Percentiles rank a stretch among this genome's conserved stretches.
Conservation (phyloP, 495 filamentous ascomycete genomes). For the Cudoniella acicularis region DNA sequence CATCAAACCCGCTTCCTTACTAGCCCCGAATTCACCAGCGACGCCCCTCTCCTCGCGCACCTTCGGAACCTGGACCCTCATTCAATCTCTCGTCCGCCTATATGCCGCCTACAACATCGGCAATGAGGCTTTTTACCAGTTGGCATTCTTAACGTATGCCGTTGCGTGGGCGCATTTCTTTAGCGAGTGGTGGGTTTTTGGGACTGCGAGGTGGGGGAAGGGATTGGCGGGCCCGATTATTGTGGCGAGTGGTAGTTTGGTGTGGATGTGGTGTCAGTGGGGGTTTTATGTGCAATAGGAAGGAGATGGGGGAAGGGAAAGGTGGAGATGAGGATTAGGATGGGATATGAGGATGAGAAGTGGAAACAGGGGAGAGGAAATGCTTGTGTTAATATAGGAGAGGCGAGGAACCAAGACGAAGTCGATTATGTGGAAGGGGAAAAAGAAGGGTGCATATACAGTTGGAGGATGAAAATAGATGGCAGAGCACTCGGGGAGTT, state of each 20-base stretch:
- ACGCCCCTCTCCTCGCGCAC: constrained; percentile 74
- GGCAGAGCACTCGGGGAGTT: too few species aligned
- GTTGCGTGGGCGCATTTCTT: constrained; percentile 79
- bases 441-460: too few species aligned
- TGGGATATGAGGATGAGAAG: not conserved
- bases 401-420: not conserved
- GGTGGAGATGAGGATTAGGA: not conserved
- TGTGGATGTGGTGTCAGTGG: constrained; percentile 82
- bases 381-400: not conserved
- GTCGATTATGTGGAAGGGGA: not conserved
- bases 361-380: not conserved
- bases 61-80: constrained; percentile 89
- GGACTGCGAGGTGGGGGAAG: constrained; percentile 63
- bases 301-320: not conserved
- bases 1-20: constrained; percentile 28
- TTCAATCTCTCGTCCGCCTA: constrained; percentile 69
- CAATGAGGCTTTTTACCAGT: constrained; percentile 65
- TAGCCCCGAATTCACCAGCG: constrained; percentile 42
- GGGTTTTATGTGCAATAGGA: constrained; percentile 51
- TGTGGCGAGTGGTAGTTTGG: constrained; percentile 62
- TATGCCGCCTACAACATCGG: constrained; percentile 85
- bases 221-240: constrained; percentile 69
- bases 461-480: too few species aligned
- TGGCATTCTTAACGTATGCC: constrained; percentile 74
- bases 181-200: constrained; percentile 73